Evolutionary conservation across 192 early-diverging fungal species (phyloP).

Genomic region (Backusella parvicylindrica): DNA sequence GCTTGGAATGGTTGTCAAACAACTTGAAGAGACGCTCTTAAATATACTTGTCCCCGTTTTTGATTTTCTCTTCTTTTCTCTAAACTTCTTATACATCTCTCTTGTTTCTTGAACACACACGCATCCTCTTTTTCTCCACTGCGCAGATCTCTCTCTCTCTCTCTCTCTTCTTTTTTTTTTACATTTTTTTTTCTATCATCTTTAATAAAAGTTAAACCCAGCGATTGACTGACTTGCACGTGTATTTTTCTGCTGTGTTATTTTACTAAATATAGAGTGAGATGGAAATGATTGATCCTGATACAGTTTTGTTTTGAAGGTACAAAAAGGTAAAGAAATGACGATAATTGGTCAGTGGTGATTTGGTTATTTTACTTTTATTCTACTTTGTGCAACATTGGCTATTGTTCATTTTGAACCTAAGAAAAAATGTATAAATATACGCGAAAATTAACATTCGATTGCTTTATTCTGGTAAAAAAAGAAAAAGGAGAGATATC

Average conservation of each 20-base stretch:
- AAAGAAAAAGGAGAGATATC: background rate
- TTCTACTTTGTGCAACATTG: background rate
- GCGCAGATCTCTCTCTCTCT: background rate
- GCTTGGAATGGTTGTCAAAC: slow-evolving; percentile 89
- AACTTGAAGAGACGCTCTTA: slow-evolving; percentile 55
- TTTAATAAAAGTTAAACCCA: slow-evolving; percentile 6
- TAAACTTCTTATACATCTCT: background rate
- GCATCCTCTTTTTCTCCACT: background rate
- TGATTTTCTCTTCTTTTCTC: background rate
- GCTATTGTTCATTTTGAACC: background rate
- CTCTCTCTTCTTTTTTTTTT: too few relatives aligned
- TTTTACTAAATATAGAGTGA: background rate
- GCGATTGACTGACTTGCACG: slow-evolving; percentile 4
- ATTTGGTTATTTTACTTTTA: background rate
- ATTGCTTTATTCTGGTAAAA: too few relatives aligned
- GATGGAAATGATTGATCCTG: background rate
- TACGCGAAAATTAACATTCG: background rate
- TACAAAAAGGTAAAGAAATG: background rate
- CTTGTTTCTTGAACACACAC: too few relatives aligned
- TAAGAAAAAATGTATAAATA: background rate
- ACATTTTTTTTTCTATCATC: too few relatives aligned
- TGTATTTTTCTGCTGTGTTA: slow-evolving; percentile 2
- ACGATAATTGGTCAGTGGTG: background rate
- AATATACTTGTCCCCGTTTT: background rate
- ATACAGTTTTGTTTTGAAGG: background rate